A percentile compares a stretch with the other conserved stretches of the same genome.
Conservation (phyloP, 2,329 filamentous ascomycete species). For the Trichoderma oligosporum region DNA sequence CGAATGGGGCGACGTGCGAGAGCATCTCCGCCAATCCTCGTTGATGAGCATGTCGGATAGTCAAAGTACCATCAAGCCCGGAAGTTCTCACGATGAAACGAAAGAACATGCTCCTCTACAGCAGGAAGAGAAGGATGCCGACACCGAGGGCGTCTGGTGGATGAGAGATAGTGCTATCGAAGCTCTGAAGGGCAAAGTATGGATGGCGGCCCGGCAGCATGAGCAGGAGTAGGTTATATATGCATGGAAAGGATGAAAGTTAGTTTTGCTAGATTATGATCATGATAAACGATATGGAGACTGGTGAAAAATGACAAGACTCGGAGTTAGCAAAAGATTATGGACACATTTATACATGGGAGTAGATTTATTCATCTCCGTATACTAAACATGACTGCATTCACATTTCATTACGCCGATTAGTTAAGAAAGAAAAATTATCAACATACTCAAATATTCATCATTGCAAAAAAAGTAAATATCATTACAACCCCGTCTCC, state of each 20-base stretch:
- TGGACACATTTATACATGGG: too few relatives aligned
- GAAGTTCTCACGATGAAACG: constrained; percentile 25
- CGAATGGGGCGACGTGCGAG: constrained; percentile 52
- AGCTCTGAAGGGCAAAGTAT: constrained; percentile 52
- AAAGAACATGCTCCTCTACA: neutral
- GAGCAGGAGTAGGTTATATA: neutral
- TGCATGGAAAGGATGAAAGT: neutral
- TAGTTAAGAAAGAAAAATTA: neutral
- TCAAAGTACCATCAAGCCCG: constrained; percentile 33
- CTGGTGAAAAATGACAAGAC: neutral
- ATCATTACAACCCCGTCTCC: constrained; percentile 28
- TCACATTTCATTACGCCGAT: neutral
- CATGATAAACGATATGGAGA: neutral
- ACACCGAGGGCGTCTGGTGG: constrained; percentile 46
- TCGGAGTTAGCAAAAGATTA: neutral
- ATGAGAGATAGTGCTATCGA: constrained; percentile 54
- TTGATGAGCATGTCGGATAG: constrained; percentile 30
- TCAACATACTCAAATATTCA: constrained; percentile 7
- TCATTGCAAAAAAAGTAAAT: constrained; percentile 21
- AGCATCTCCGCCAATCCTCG: constrained; percentile 28
- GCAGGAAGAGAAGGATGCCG: constrained; percentile 25
- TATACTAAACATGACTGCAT: neutral
- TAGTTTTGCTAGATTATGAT: constrained; percentile 23
- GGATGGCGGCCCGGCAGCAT: constrained; percentile 44
- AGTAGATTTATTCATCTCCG: neutral